Evolutionary conservation across 1,284 basidiomycete species (phyloP), one percentile per base, ranked within the genome.

Genomic region (Wallemia hederae): DNA sequence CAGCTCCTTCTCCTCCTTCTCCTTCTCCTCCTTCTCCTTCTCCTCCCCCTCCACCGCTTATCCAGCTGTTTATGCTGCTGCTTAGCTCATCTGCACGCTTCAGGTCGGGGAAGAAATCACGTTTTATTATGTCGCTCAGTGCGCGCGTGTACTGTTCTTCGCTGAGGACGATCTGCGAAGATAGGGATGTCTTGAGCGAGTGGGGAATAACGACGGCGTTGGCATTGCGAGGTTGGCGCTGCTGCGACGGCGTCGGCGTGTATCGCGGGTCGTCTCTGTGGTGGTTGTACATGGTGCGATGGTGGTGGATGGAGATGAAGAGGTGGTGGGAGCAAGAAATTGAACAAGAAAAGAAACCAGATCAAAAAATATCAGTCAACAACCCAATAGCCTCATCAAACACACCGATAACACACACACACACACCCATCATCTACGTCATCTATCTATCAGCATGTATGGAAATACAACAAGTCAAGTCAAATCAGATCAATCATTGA

Each of bases 61-160:
- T n/a, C 39, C 60, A 49, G 5, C 33, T 59, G 24, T 33, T 59
- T 34, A 56, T 49, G 29, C 1, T 60, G 24, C n/a, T 61, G 64
- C 27, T 74, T 9, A 87, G 69, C 33, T 80, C 76, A 62, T 84
- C 79, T 7, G 87, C 74, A 29, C 78, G 76, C 59, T 82, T 79
- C 14, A 94, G 78, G 15, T 83, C 85, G 0, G 92, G 92, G 68
- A 97, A 99, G 76, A 97, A 99, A 73, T 97, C 91, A 60, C 94
- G 81, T 59, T 86, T 83, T 69, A 98, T 96, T 68, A 98, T 94
- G 59, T 81, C 78, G 1, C 87, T 88, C n/a, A 98, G 76, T 0
- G 85, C 85, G 60, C 79, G 79, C 0, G 88, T 91, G 70, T 98
- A 98, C 67, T 89, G 86, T 65, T 97, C 90, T 74, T 98, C 92